Evolutionary conservation across 2,329 filamentous ascomycete genomes (phyloP).

Genomic region (Calcarisporium arbuscula): DNA sequence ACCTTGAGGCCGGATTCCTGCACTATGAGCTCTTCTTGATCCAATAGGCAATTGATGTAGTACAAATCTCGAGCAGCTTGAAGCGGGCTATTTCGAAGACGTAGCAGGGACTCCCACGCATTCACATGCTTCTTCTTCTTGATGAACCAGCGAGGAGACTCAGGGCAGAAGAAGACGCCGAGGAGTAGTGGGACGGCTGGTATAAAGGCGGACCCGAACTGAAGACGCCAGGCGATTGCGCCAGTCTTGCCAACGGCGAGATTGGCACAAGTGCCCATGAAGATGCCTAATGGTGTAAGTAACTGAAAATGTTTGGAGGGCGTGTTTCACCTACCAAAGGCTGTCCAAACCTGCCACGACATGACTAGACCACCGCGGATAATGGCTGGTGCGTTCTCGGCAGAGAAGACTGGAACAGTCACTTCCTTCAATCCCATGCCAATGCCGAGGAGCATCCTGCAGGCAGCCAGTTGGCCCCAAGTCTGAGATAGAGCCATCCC

Average conservation of each 20-base stretch:
- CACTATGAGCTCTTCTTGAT: conserved; percentile 22
- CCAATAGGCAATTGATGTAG: conserved; percentile 44
- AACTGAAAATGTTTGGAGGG: not conserved
- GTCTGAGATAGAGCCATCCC: conserved; percentile 52
- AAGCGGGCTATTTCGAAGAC: conserved; percentile 50
- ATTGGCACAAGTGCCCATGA: conserved; percentile 60
- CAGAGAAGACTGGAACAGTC: conserved; percentile 47
- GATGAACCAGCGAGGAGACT: conserved; percentile 61
- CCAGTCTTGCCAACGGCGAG: conserved; percentile 55
- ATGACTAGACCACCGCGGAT: conserved; percentile 49
- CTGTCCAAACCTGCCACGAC: conserved; percentile 51
- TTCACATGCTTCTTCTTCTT: conserved; percentile 50
- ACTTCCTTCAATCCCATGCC: conserved; percentile 51
- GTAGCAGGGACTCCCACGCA: conserved; percentile 50
- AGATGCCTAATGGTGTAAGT: conserved; percentile 41
- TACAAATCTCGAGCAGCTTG: conserved; percentile 58
- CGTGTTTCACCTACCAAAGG: conserved; percentile 29
- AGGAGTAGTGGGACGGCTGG: conserved; percentile 56
- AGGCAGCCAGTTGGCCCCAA: conserved; percentile 52
- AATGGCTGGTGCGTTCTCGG: conserved; percentile 45
- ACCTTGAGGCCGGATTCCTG: conserved; percentile 22
- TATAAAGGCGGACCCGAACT: conserved; percentile 58
- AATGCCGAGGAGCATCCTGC: conserved; percentile 45
- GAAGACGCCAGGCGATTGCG: conserved; percentile 56
- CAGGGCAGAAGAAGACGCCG: conserved; percentile 54